Percentiles rank a stretch among this genome's conserved stretches.
Conservation (phyloP, 352 stramenopile species). For the Phytophthora palmivora region DNA sequence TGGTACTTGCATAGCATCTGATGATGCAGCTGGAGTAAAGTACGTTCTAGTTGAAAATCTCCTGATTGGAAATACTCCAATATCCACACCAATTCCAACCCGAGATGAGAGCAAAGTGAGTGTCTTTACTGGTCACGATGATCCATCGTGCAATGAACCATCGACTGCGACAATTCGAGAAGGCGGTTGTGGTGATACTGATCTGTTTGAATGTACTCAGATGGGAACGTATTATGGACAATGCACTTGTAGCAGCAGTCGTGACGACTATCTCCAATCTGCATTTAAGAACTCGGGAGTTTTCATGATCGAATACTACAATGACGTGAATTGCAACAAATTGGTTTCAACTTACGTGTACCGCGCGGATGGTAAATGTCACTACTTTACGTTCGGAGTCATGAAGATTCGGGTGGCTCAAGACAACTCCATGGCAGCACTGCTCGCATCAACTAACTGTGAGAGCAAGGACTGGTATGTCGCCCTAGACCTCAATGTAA, state of each 20-base stretch:
- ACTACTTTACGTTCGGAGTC: constrained; percentile 15
- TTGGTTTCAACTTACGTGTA: constrained; percentile 4
- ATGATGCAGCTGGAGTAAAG: constrained; percentile 4
- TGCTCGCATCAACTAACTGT: constrained; percentile 7
- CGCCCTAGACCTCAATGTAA: constrained; percentile 18
- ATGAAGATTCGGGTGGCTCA: constrained; percentile 14
- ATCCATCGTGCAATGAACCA: constrained; percentile 1
- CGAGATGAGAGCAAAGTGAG: too few species aligned
- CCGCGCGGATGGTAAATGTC: constrained; percentile 8
- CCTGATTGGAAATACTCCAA: not conserved
- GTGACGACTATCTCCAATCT: constrained; percentile 6
- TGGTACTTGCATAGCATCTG: constrained; percentile 1
- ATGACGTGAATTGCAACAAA: constrained; percentile 5
- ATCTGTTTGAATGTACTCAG: not conserved
- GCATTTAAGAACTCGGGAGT: constrained; percentile 6
- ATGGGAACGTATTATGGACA: constrained; percentile 4
- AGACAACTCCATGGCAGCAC: constrained; percentile 12
- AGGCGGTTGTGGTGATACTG: not conserved
- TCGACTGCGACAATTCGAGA: constrained; percentile 8
- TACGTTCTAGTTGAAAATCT: constrained; percentile 4
- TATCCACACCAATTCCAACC: too few species aligned
- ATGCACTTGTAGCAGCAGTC: constrained; percentile 4
- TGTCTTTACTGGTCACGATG: not conserved
- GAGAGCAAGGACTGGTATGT: constrained; percentile 13
- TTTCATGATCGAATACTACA: constrained; percentile 20